Conservation (phyloP, 768 basidiomycete genomes). For the Pleurotus giganteus region DNA sequence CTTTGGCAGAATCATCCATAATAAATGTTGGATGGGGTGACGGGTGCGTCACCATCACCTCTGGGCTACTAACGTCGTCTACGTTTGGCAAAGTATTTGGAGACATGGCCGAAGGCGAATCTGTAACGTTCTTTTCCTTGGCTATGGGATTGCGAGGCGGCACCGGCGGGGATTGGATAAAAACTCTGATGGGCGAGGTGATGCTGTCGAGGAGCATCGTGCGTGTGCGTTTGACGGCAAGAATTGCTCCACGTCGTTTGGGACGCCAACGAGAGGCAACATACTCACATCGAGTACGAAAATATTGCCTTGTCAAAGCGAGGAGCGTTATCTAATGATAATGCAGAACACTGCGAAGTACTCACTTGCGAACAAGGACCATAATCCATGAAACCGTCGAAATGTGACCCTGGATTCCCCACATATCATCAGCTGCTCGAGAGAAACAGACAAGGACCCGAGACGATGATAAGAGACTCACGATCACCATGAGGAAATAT, state of each 20-base stretch:
- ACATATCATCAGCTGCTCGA: background rate
- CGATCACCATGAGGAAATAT: slow-evolving; percentile 52
- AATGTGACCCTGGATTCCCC: slow-evolving; percentile 35
- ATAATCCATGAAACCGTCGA: slow-evolving; percentile 62
- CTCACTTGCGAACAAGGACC: slow-evolving; percentile 60
- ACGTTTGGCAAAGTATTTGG: background rate
- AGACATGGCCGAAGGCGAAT: background rate
- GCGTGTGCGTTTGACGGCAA: slow-evolving; percentile 19
- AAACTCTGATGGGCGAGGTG: slow-evolving; percentile 26
- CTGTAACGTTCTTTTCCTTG: slow-evolving; percentile 11
- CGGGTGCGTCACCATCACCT: background rate
- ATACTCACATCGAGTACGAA: slow-evolving; percentile 41
- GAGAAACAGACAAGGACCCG: too few species aligned
- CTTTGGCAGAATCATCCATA: background rate
- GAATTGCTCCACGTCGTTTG: slow-evolving; percentile 15
- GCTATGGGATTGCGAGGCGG: slow-evolving; percentile 12
- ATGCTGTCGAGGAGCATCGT: slow-evolving; percentile 30
- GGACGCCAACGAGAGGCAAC: slow-evolving; percentile 20
- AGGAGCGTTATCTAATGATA: background rate
- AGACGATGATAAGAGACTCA: slow-evolving; percentile 23
- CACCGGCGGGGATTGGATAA: background rate
- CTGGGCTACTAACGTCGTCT: background rate
- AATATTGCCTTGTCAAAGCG: slow-evolving; percentile 35
- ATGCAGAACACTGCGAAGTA: background rate
- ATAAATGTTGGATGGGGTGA: background rate